These are phyloP conservation scores for Limonium bicolor DNA, from an alignment of 148 eudicot species.

Conservation along the genomic window DNA sequence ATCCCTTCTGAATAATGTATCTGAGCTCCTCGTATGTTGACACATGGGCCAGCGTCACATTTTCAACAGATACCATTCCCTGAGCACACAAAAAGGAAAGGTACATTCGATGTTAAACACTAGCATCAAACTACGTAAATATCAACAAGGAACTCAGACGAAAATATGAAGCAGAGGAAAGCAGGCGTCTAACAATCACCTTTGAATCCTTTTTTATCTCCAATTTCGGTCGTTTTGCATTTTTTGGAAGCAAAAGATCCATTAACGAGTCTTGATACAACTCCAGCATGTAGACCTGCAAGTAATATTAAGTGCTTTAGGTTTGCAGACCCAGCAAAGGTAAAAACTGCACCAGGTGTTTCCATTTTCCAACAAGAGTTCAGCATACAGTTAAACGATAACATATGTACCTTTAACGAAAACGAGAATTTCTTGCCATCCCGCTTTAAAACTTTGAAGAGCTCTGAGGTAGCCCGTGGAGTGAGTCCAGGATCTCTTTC, in stretches of 20 bases:
- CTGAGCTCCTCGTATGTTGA: slow-evolving; percentile 60
- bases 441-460: slow-evolving; percentile 67
- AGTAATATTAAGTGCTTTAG: no score
- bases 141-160: no score
- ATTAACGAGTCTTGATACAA: slow-evolving; percentile 86
- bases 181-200: slow-evolving; percentile 20
- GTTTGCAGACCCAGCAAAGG: no score
- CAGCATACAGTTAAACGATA: neutral
- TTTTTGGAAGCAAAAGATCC: slow-evolving; percentile 76
- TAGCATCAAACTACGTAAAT: neutral
- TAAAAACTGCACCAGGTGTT: no score
- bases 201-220: slow-evolving; percentile 90
- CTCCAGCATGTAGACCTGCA: slow-evolving; percentile 88
- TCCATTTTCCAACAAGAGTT: no score
- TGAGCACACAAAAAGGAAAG: slow-evolving; percentile 4
- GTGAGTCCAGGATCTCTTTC: slow-evolving; percentile 78
- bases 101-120: neutral
- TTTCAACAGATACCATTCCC: slow-evolving; percentile 98
- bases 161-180: neutral
- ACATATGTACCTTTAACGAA: slow-evolving; percentile 75
- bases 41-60: slow-evolving; percentile 46
- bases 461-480: slow-evolving; percentile 83
- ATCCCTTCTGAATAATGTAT: slow-evolving; percentile 71
- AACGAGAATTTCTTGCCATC: slow-evolving; percentile 71
- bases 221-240: slow-evolving; percentile 54